Base-by-base conservation (phyloP, 352 stramenopile genomes). In the Phytophthora hybrid region DNA sequence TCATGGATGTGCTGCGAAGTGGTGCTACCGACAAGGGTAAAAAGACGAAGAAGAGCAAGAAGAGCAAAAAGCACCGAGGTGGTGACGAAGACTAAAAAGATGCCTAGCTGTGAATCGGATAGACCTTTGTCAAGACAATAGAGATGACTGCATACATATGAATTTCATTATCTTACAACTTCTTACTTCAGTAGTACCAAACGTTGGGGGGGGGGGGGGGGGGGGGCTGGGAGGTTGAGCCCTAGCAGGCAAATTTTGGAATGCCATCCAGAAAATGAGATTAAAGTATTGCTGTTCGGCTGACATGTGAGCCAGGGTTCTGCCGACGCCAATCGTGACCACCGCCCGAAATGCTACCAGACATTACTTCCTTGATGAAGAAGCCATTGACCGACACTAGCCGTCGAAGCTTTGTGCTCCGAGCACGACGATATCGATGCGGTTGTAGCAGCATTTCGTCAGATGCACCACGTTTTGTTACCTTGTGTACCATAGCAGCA, bases 1-100 rank as follows among this genome's bases (percentile, higher is more conserved):
- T 93, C 69, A 87, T 93, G 83, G 83, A 87, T 57, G 85, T 77
- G 21, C 75, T 93, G 56, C 83, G 83, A n/a, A 73, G 65, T 55
- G 70, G 78, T 0, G 61, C 57, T 46, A 69, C 65, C 34, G 69
- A 57, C 56, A 78, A 76, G 51, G 63, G 76, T 46, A 85, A 83
- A 49, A 81, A 78, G 63, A 80, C 69, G 23, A 84, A 84, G 47
- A 87, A 83, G 65, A 73, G 51, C 31, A 89, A 88, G 59, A 83
- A 83, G 37, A 84, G 59, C 53, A 88, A 84, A 60, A 88, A 86
- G 58, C 69, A 72, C 26, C 66, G 73, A 13, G 71, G 72, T 37
- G 68, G 46, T 55, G 66, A 81, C 49, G 70, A 78, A 26, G 55
- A 72, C 16, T 72, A 71, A 61, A 47, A 13, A 51, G 32, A 66